Evolutionary conservation across 164 flowering plant genomes (phyloP).

Genomic region (Paratinospora sagittata): DNA sequence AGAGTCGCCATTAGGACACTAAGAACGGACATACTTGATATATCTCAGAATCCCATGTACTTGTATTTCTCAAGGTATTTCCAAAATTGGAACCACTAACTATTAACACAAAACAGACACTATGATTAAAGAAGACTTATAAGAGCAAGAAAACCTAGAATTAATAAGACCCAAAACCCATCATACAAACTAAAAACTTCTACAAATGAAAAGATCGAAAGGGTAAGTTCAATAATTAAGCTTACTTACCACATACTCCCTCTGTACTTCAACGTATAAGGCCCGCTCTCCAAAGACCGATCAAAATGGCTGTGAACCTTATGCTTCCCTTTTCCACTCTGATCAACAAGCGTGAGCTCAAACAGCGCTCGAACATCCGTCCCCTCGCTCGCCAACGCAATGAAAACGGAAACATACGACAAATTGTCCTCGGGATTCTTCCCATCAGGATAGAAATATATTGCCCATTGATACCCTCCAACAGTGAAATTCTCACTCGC

Average conservation of each 20-base stretch:
- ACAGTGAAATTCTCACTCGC: constrained; percentile 79
- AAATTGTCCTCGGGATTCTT: constrained; percentile 87
- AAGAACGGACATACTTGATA: too few relatives aligned
- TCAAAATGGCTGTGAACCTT: constrained; percentile 93
- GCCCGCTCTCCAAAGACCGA: constrained; percentile 83
- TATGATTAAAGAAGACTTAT: too few relatives aligned
- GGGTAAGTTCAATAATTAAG: background rate
- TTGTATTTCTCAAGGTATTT: too few relatives aligned
- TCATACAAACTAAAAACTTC: background rate
- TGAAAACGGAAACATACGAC: constrained; percentile 76
- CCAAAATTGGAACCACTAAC: too few relatives aligned
- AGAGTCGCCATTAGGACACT: too few relatives aligned
- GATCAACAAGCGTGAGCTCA: constrained; percentile 79
- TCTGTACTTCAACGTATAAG: constrained; percentile 77
- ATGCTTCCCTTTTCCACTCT: constrained; percentile 82
- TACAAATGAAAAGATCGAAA: background rate
- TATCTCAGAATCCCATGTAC: too few relatives aligned
- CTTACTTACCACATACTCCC: constrained; percentile 91
- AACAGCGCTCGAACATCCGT: constrained; percentile 44
- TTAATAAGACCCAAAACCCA: too few relatives aligned
- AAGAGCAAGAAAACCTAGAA: too few relatives aligned
- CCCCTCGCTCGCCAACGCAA: constrained; percentile 89
- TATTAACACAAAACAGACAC: too few relatives aligned
- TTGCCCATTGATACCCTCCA: constrained; percentile 84
- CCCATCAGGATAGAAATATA: constrained; percentile 44